Evolutionary conservation across 345 rosid species (phyloP).

Genomic region (Cardamine chenopodiifolia): DNA sequence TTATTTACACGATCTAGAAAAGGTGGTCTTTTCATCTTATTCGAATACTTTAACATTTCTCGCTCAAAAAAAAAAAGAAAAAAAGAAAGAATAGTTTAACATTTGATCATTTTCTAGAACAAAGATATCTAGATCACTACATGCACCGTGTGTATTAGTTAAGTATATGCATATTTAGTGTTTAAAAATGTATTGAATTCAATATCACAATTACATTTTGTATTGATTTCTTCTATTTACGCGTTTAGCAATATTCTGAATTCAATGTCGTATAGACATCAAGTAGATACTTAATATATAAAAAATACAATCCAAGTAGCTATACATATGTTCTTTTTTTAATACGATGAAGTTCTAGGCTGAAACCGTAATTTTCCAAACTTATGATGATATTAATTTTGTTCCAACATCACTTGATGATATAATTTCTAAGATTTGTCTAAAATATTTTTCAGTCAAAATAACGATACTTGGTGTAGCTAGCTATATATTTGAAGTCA

Average conservation of each 20-base stretch:
- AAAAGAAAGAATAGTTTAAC: background rate
- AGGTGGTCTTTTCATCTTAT: background rate
- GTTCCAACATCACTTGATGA: no score
- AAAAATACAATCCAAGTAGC: background rate
- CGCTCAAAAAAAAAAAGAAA: no score
- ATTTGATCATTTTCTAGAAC: conserved; percentile 12
- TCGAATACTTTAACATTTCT: background rate
- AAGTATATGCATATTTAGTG: background rate
- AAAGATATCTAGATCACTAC: conserved; percentile 11
- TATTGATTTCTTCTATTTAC: background rate
- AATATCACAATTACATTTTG: background rate
- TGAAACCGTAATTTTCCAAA: no score
- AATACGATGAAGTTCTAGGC: no score
- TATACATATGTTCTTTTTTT: no score
- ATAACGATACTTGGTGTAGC: no score
- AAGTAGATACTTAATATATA: background rate
- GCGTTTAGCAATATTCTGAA: background rate
- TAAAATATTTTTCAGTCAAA: no score
- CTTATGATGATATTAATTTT: no score
- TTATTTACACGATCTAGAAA: conserved; percentile 21
- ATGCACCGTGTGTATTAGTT: background rate
- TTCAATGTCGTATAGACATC: background rate
- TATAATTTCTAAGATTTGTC: no score
- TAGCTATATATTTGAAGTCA: background rate
- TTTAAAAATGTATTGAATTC: background rate